Evolutionary conservation across 2,329 filamentous ascomycete genomes (phyloP).

Genomic region (Furcasterigmium furcatum): DNA sequence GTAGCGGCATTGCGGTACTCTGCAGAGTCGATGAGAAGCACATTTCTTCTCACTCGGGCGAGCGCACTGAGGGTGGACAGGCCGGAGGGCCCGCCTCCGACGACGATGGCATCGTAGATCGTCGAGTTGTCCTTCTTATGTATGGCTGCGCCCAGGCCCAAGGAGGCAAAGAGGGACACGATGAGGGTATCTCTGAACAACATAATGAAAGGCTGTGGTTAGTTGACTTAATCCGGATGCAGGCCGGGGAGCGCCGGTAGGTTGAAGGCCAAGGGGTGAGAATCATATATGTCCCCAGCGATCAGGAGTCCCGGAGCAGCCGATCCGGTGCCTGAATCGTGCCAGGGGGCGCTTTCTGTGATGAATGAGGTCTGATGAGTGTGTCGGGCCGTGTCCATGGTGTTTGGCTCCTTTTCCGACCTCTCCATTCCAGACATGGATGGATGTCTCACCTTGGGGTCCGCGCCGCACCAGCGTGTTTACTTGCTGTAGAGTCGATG

Average conservation of each 20-base stretch:
- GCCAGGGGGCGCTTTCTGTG: not conserved
- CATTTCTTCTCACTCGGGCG: constrained; percentile 53
- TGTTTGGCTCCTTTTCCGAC: too few species aligned
- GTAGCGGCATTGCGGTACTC: constrained; percentile 55
- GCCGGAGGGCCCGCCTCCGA: constrained; percentile 56
- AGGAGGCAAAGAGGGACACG: constrained; percentile 2
- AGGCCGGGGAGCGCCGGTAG: not conserved
- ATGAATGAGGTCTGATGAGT: not conserved
- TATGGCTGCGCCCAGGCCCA: constrained; percentile 4
- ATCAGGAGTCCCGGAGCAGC: not conserved
- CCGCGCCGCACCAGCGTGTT: too few species aligned
- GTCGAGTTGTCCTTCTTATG: not conserved
- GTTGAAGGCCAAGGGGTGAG: too few species aligned
- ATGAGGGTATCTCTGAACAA: not conserved
- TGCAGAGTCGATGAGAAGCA: constrained; percentile 55
- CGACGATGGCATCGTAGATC: constrained; percentile 51
- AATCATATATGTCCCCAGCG: too few species aligned
- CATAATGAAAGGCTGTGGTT: not conserved
- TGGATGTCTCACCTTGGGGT: too few species aligned
- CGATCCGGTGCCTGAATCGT: not conserved
- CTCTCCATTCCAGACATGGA: too few species aligned
- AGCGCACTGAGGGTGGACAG: constrained; percentile 52
- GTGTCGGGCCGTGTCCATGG: too few species aligned
- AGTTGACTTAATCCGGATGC: not conserved
- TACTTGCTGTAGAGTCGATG: too few species aligned